Evolutionary conservation across 2,329 filamentous ascomycete species (phyloP), one percentile per base, ranked within the genome.

Genomic region (Venturia oleaginea): DNA sequence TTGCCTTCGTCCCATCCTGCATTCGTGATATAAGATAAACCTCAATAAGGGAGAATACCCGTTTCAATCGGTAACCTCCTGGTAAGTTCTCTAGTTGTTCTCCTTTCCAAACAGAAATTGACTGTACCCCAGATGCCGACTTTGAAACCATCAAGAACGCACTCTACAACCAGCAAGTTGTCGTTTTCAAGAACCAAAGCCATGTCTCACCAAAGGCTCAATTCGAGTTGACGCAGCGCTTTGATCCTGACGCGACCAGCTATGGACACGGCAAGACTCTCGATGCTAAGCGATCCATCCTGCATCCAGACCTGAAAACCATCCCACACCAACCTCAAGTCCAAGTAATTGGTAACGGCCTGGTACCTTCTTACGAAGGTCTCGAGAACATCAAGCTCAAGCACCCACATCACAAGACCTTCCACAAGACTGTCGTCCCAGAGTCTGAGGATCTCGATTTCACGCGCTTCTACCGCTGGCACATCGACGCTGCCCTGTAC

Each of bases 281-380:
- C 59, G 88, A 91, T 69, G 80, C 80, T 8, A 86, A 86, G 72
- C 82, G 80, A 62, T 80, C 77, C 64, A 85, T 92, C 69, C 81
- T 92, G 22, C 88, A 92, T 71, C 89, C 89, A 0, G 90, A 92
- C 69, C 80, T 92, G 22, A 91, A 92, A 77, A 92, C 89, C 0
- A 84, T 92, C 51, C 89, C 89, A 0, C 86, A 90, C 69, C 89
- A 92, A 72, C 88, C 89, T 0, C 88, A 92, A 72, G 87, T 90
- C 1, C 89, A 92, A 71, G 86, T 92, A 64, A 92, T 92, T 66
- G 89, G 89, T 48, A 91, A 92, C 70, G 89, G 90, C 5, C 81
- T 83, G 59, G 81, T 92, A 1, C 73, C 81, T 0, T 81, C 83
- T 38, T 92, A 91, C 69, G 88, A 92, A 72, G 89, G 89, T 0